Evolutionary conservation across 352 stramenopile species (phyloP).

Genomic region (Globisporangium recalcitrans): DNA sequence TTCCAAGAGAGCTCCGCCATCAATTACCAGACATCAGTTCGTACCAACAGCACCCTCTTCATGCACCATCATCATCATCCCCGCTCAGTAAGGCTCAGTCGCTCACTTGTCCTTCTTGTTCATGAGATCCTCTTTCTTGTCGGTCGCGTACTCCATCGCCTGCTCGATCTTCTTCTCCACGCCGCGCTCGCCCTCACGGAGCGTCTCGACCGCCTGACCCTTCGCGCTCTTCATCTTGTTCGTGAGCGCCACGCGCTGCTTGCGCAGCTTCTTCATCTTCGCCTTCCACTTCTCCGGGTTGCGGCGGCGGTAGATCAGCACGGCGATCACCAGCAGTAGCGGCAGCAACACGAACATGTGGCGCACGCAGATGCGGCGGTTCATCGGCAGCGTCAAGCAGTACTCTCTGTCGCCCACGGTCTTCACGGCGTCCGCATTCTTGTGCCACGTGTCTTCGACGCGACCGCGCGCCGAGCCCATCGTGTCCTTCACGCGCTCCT

Average conservation of each 20-base stretch:
- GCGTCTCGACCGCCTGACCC: constrained; percentile 26
- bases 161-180: constrained; percentile 34
- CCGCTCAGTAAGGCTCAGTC: neutral
- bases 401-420: constrained; percentile 41
- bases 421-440: constrained; percentile 45
- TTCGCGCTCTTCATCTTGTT: constrained; percentile 41
- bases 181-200: constrained; percentile 30
- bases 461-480: constrained; percentile 31
- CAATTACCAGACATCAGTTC: neutral
- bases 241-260: constrained; percentile 38
- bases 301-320: constrained; percentile 43
- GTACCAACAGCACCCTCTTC: neutral
- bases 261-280: constrained; percentile 42
- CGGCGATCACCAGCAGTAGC: constrained; percentile 29
- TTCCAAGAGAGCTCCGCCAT: neutral
- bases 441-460: constrained; percentile 49
- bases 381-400: constrained; percentile 40
- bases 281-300: constrained; percentile 69
- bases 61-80: neutral
- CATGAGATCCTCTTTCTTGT: constrained; percentile 1
- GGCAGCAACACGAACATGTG: constrained; percentile 47
- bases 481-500: constrained; percentile 45
- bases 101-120: constrained; percentile 9
- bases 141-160: neutral
- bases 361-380: constrained; percentile 33